phyloP scores from a whole-genome alignment of 1,139 yeast genomes.

The Candida sp. region DNA sequence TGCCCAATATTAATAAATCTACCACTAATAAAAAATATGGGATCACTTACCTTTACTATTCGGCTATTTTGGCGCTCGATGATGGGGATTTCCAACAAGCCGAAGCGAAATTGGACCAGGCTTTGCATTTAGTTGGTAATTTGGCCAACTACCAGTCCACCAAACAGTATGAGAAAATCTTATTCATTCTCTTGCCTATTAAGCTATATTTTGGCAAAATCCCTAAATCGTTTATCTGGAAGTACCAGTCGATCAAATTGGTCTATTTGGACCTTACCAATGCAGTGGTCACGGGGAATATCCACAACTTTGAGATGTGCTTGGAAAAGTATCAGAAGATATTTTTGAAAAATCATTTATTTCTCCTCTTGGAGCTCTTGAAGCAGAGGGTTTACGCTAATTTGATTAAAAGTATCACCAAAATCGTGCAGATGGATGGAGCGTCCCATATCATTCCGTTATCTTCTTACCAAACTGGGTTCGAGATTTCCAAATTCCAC shows the following conservation, averaged over 20 bases:
- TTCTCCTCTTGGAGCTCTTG: conserved; percentile 56
- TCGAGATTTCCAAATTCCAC: conserved; percentile 32
- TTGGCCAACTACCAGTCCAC: conserved; percentile 14
- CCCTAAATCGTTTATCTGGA: conserved; percentile 43
- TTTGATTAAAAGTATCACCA: conserved; percentile 48
- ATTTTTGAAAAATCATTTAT: conserved; percentile 59
- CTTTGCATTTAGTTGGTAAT: conserved; percentile 35
- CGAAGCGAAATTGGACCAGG: conserved; percentile 44
- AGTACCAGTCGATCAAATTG: conserved; percentile 38
- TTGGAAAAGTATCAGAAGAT: conserved; percentile 44
- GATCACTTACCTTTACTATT: conserved; percentile 61
- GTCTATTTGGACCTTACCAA: conserved; percentile 50
- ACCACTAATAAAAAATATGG: conserved; percentile 47
- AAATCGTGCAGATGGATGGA: conserved; percentile 16
- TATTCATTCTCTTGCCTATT: conserved; percentile 54
- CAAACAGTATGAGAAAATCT: conserved; percentile 35
- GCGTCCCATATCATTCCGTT: conserved; percentile 43
- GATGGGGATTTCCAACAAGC: conserved; percentile 58
- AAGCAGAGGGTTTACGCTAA: conserved; percentile 50
- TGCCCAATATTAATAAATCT: conserved; percentile 52
- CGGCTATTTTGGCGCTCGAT: conserved; percentile 60
- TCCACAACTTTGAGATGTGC: conserved; percentile 43
- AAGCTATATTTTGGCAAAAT: conserved; percentile 39
- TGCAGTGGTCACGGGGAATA: conserved; percentile 54
- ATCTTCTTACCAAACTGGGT: conserved; percentile 43